Conservation (phyloP, 2,329 filamentous ascomycete species). For the Amylocarpus encephaloides region DNA sequence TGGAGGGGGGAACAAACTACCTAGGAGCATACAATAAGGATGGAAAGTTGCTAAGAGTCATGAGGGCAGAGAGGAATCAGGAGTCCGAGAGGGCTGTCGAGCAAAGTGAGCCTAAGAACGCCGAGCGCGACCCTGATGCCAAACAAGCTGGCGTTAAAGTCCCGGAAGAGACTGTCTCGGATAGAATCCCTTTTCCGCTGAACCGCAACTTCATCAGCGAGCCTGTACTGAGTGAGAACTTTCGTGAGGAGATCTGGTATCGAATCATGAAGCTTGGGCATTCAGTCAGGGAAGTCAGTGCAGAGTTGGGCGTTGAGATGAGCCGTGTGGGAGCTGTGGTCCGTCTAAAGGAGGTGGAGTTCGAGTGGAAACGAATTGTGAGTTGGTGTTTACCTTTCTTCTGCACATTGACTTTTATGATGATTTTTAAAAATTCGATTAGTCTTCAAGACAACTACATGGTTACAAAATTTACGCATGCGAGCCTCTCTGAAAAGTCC, state of each 20-base stretch:
- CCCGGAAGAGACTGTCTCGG: slow-evolving; percentile 17
- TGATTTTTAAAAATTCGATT: slow-evolving; percentile 84
- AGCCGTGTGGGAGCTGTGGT: slow-evolving; percentile 65
- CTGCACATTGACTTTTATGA: slow-evolving; percentile 39
- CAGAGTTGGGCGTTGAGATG: slow-evolving; percentile 58
- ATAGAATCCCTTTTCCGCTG: slow-evolving; percentile 50
- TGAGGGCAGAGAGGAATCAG: slow-evolving; percentile 4
- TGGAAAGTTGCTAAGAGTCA: slow-evolving; percentile 26
- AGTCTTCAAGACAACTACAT: slow-evolving; percentile 98
- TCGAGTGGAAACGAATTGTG: slow-evolving; percentile 59
- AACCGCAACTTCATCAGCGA: slow-evolving; percentile 56
- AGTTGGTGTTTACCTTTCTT: slow-evolving; percentile 32
- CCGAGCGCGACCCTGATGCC: neutral
- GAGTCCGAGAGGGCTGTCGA: neutral
- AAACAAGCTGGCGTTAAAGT: neutral
- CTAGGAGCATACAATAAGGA: slow-evolving; percentile 26
- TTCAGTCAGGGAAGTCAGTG: slow-evolving; percentile 57
- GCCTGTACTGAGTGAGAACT: slow-evolving; percentile 55
- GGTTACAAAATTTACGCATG: slow-evolving; percentile 77
- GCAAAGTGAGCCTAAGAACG: neutral
- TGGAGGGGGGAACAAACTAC: slow-evolving; percentile 29
- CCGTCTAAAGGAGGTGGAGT: slow-evolving; percentile 62
- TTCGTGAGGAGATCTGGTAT: slow-evolving; percentile 57
- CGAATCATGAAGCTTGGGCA: slow-evolving; percentile 48
- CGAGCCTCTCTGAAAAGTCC: slow-evolving; percentile 62